Base-by-base conservation (phyloP, 345 rosid genomes). In the Cardiospermum halicacabum region DNA sequence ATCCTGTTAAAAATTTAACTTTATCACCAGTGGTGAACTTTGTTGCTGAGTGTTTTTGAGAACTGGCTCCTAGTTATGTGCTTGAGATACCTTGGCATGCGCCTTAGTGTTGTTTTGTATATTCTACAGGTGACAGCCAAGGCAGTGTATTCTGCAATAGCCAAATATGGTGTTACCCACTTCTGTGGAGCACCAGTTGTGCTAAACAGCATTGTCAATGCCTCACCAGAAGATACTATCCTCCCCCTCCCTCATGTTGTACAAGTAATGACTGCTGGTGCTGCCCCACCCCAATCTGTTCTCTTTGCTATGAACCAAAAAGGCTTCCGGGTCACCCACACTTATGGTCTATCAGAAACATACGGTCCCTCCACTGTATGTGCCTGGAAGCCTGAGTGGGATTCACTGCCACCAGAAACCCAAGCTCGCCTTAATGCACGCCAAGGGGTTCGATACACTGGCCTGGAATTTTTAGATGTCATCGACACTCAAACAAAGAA, bases 151-250 rank as follows among this genome's bases (percentile, higher is more conserved):
- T 83, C 84, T 5, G 91, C 85, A 61, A 94, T 91, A 68, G 88
- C 83, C 55, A 80, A 85, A 64, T 66, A 83, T 42, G 82, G 85
- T 1, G 96, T 89, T 58, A 89, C 83, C 9, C 90, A 91, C 79
- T 91, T 91, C 70, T 85, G 93, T 27, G 96, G 89, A n/a, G 99
- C 97, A 1, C 99, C 97, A 10, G 89, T 89, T 45, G 96, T 94
- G 27, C 96, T 91, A 58, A 91, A 85, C 81, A 47, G 85, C 58
- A 83, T 94, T 51, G 82, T 85, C 49, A 91, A 91, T 68, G 96
- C 96, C 15, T 68, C 89, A 3, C 69, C 80, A 36, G 84, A 87
- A 62, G 96, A 91, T 40, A 75, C 93, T 1, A 78, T 85, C 79
- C 88, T 91, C 30, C 96, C 96, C 24, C 89, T 91, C 32, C 99